Evolutionary conservation across 352 stramenopile genomes (phyloP).

Genomic region (Aphanomyces stellatus): DNA sequence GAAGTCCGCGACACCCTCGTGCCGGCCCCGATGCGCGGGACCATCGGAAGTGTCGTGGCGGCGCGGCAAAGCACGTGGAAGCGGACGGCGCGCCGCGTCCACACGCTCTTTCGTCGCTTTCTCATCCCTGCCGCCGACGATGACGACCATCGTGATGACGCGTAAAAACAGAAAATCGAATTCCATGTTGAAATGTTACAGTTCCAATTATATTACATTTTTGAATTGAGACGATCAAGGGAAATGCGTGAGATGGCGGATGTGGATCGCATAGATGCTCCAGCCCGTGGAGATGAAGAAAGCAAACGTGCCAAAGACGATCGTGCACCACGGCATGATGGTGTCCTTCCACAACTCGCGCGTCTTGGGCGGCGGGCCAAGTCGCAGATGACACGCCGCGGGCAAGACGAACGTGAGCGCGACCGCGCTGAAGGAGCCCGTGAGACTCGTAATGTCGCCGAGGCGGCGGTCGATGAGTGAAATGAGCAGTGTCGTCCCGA

Average conservation of each 20-base stretch:
- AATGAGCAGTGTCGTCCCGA: slow-evolving; percentile 31
- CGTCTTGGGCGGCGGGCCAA: slow-evolving; percentile 9
- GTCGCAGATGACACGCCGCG: slow-evolving; percentile 39
- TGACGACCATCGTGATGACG: too few relatives aligned
- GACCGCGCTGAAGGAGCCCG: slow-evolving; percentile 33
- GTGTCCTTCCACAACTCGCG: not conserved
- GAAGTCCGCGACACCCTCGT: slow-evolving; percentile 33
- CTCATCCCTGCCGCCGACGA: not conserved
- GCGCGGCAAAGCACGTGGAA: slow-evolving; percentile 6
- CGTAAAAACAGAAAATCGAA: too few relatives aligned
- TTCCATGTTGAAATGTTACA: too few relatives aligned
- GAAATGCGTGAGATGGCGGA: too few relatives aligned
- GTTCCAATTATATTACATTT: too few relatives aligned
- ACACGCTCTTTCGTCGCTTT: not conserved
- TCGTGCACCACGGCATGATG: not conserved
- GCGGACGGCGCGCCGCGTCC: not conserved
- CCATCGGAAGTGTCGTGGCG: not conserved
- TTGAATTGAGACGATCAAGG: too few relatives aligned
- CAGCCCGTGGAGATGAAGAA: slow-evolving; percentile 11
- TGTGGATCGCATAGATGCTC: not conserved
- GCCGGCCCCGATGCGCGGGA: not conserved
- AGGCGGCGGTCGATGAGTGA: slow-evolving; percentile 30
- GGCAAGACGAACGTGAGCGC: slow-evolving; percentile 41
- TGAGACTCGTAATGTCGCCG: slow-evolving; percentile 30
- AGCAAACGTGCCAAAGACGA: slow-evolving; percentile 4